Evolutionary conservation across 306 rosid species (phyloP).

Genomic region (Geum urbanum): DNA sequence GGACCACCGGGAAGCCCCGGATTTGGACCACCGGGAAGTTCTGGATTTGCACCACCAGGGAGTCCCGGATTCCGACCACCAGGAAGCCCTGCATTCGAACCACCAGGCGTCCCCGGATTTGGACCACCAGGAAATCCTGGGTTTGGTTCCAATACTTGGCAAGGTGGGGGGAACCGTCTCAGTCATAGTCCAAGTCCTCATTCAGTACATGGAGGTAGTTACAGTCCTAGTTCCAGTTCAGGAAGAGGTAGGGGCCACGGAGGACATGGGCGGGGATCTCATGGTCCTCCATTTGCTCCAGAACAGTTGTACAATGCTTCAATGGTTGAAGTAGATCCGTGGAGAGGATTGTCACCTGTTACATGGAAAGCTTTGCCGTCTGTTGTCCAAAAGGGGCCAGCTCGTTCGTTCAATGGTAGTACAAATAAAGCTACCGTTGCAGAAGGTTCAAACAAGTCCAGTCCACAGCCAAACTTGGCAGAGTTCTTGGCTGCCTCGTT

Average conservation of each 20-base stretch:
- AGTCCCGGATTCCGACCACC: neutral
- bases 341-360: conserved; percentile 38
- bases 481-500: conserved; percentile 79
- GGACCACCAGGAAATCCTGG: conserved; percentile 34
- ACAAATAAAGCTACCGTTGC: conserved; percentile 34
- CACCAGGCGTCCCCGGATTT: conserved; percentile 22
- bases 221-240: conserved; percentile 31
- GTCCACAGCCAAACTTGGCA: conserved; percentile 76
- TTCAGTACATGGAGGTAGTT: conserved; percentile 41
- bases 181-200: conserved; percentile 42
- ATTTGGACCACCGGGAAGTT: neutral
- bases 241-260: conserved; percentile 55
- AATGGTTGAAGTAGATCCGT: conserved; percentile 92
- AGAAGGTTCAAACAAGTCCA: conserved; percentile 34
- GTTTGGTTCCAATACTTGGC: conserved; percentile 27
- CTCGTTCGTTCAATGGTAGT: conserved; percentile 15
- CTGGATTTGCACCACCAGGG: neutral
- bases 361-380: conserved; percentile 34
- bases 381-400: conserved; percentile 36
- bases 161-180: conserved; percentile 31
- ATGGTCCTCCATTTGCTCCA: conserved; percentile 29
- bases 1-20: neutral
- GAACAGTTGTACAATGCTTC: conserved; percentile 48
- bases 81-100: no score
- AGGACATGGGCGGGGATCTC: conserved; percentile 46